phyloP scores from a whole-genome alignment of 2,329 filamentous ascomycete species.

The Laburnicola sp. region DNA sequence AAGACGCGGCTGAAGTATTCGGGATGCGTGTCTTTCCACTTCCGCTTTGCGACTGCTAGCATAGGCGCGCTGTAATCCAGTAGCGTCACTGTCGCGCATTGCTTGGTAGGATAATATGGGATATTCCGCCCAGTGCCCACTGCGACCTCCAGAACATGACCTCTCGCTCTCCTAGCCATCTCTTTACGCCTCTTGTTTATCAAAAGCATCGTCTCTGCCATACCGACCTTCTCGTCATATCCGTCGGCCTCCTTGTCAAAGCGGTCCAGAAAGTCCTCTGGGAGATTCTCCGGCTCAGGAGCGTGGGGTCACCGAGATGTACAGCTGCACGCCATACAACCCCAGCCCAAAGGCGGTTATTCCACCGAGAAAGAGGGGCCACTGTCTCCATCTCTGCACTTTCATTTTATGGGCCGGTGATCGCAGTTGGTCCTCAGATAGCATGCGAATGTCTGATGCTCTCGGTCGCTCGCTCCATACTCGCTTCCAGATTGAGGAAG shows the following conservation, averaged over 20 bases:
- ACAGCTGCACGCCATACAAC: constrained; percentile 46
- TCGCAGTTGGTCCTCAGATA: constrained; percentile 34
- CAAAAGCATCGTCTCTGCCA: constrained; percentile 49
- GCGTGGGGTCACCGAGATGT: constrained; percentile 34
- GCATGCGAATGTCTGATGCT: constrained; percentile 27
- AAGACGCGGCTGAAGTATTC: constrained; percentile 43
- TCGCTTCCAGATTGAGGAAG: constrained; percentile 8
- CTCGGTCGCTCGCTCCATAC: constrained; percentile 33
- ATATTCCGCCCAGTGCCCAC: constrained; percentile 56
- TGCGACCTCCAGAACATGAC: constrained; percentile 54
- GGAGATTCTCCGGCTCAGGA: constrained; percentile 32
- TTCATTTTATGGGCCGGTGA: constrained; percentile 31
- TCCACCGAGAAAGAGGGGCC: constrained; percentile 37
- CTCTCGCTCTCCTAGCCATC: constrained; percentile 47
- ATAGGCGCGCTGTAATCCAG: constrained; percentile 54
- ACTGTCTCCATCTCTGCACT: constrained; percentile 35
- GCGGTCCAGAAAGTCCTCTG: constrained; percentile 49
- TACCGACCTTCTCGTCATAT: constrained; percentile 54
- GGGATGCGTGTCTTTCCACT: constrained; percentile 50
- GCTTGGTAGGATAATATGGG: constrained; percentile 49
- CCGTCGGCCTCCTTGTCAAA: constrained; percentile 51
- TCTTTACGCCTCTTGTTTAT: constrained; percentile 47
- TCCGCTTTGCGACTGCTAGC: constrained; percentile 53
- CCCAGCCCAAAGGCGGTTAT: constrained; percentile 46
- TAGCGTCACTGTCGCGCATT: constrained; percentile 50